Evolutionary conservation across 495 filamentous ascomycete species (phyloP).

Genomic region (Lophium mytilinum): DNA sequence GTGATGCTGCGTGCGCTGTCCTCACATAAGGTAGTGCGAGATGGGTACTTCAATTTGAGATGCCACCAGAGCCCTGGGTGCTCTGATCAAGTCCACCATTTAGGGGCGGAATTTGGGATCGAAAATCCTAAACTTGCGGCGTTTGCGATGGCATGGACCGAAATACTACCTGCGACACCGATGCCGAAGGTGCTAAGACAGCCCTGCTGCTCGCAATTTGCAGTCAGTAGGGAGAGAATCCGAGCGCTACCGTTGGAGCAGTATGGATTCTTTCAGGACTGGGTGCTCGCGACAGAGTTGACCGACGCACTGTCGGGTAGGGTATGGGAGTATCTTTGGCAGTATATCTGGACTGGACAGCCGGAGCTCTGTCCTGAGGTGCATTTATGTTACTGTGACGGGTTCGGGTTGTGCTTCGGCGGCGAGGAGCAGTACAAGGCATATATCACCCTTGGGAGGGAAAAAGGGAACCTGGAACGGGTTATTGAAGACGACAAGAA

Average conservation of each 20-base stretch:
- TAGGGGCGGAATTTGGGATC: background rate
- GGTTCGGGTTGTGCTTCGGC: constrained; percentile 8
- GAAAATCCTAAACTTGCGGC: background rate
- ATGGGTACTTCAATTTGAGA: constrained; percentile 6
- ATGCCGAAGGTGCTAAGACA: constrained; percentile 6
- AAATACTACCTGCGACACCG: background rate
- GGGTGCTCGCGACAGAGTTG: constrained; percentile 2
- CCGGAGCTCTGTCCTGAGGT: constrained; percentile 8
- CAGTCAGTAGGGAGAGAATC: constrained; percentile 2
- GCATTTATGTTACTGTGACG: constrained; percentile 11
- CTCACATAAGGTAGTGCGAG: background rate
- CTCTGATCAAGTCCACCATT: constrained; percentile 1
- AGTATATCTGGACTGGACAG: constrained; percentile 1
- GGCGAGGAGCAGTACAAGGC: background rate
- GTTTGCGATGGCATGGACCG: background rate
- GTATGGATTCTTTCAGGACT: constrained; percentile 3
- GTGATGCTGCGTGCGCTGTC: constrained; percentile 1
- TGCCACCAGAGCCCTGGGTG: constrained; percentile 6
- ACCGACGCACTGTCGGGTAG: background rate
- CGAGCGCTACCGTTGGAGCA: background rate
- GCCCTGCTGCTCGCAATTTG: constrained; percentile 3
- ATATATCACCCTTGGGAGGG: background rate
- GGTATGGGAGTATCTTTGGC: constrained; percentile 12
- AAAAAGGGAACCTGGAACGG: background rate
- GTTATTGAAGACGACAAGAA: background rate